Base-by-base conservation (phyloP, 2,329 filamentous ascomycete genomes). In the Tolypocladium inflatum region DNA sequence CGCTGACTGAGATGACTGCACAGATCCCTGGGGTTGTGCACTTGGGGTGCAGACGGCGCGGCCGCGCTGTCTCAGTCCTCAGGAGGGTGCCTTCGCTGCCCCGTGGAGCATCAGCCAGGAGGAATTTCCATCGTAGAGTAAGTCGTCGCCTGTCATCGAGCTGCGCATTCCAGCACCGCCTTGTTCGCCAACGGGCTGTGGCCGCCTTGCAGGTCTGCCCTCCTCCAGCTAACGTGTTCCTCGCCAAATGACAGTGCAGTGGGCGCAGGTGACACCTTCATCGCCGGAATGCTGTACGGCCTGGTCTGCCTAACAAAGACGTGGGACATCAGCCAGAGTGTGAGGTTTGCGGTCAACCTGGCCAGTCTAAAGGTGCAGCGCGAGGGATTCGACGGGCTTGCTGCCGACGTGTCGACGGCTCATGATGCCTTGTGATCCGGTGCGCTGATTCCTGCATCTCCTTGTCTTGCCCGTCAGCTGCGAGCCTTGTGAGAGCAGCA, bases 211-310 rank as follows among this genome's bases (percentile, higher is more conserved):
- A 30, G 26, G 17, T 15, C 45, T 9, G 26, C 5, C n/a, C 10
- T 45, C 10, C 30, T 35, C 13, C 30, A 19, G 41, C 39, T 45
- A 33, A 55, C 54, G 26, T 43, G 8, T 50, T 33, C 23, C 7
- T 50, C 26, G 8, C 15, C 23, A 3, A 50, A 50, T 21, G 26
- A 7, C 26, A 89, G 87, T 68, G 80, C 86, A 7, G 80, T 90
- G 60, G 88, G 88, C 57, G 88, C 88, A 50, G 88, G 88, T 63
- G 88, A 91, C 67, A 90, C 88, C 0, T 91, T 91, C 66, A 82
- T 88, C 62, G 88, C 87, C 39, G 87, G 86, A 59, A 83, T 88
- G 70, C 72, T 91, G 54, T 89, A 85, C 71, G 79, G 76, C 41
- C 70, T 89, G 60, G 71, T 80, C 58, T 80, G 76, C 66, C 78